phyloP scores from a whole-genome alignment of 768 basidiomycete species.

The Lanmaoa pseudosensibilis region DNA sequence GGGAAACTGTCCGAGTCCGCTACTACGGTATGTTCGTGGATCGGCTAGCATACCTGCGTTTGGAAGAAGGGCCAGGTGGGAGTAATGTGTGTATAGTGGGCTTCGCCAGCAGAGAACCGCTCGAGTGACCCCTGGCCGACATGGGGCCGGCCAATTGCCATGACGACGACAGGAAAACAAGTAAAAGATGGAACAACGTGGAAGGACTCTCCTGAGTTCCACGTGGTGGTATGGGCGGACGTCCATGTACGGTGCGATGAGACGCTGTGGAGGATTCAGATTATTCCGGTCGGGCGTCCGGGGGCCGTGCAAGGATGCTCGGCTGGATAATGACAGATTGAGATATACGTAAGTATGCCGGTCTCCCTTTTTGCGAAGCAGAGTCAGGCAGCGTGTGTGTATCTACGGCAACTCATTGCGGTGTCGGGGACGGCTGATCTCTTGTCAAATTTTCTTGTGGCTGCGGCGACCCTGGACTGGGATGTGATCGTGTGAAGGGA shows the following conservation, averaged over 20 bases:
- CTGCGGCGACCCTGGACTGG: constrained; percentile 14
- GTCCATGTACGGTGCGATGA: background rate
- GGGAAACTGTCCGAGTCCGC: background rate
- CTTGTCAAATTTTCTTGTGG: constrained; percentile 5
- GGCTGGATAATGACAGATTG: background rate
- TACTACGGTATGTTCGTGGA: background rate
- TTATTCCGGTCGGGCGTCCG: background rate
- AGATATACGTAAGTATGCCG: no score
- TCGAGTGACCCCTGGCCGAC: background rate
- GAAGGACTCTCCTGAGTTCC: background rate
- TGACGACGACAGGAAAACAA: constrained; percentile 4
- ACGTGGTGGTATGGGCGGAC: background rate
- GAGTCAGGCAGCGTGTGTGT: background rate
- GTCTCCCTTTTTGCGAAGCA: no score
- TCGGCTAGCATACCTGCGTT: background rate
- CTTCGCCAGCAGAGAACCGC: background rate
- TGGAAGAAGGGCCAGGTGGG: background rate
- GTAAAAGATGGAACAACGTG: background rate
- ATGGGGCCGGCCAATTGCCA: background rate
- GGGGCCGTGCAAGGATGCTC: background rate
- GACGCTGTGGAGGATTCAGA: no score
- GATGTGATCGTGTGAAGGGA: constrained; percentile 14
- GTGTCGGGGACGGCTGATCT: constrained; percentile 10
- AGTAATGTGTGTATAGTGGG: background rate
- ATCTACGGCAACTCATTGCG: constrained; percentile 21